Evolutionary conservation across 2,329 filamentous ascomycete species (phyloP), one percentile per base, ranked within the genome.

Genomic region (Endothia cerciana): DNA sequence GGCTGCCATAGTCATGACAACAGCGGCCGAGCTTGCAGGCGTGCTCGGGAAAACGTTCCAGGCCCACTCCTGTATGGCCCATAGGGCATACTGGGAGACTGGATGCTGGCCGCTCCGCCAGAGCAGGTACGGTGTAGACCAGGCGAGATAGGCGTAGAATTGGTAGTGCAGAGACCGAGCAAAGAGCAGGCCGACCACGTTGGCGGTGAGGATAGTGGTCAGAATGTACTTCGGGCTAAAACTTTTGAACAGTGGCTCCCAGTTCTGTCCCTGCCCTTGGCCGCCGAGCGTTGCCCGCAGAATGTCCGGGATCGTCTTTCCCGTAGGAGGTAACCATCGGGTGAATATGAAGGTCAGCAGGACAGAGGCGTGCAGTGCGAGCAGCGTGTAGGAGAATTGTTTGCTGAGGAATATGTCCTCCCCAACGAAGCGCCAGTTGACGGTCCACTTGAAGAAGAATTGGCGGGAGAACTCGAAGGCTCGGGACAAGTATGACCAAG

Each of bases 401-500:
- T 81, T 85, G 71, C 83, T 85, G 57, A 96, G 84, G 73, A 99
- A 99, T 0, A 81, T 78, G 7, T 91, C 86, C 77, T 97, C 93
- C 19, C 91, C 89, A n/a, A 97, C 79, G 76, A 98, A 98, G 63
- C 94, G 89, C 95, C 95, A 99, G 78, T 99, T 99, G 71, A 99
- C 95, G 0, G 95, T 99, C 95, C 95, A 99, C 79, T 94, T 93
- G 83, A 94, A 98, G 72, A 97, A 84, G 79, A 99, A 99, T 72
- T 92, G 88, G 63, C 95, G 86, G 57, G 91, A 93, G 66, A 99
- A 85, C 79, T 99, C 93, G 75, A 99, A 99, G 0, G 95, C 93
- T 69, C 91, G 85, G 57, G 87, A 85, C 22, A 96, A 75, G 75
- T 99, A 99, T 36, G 89, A 91, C 66, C 79, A 77, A 25, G 88